Base-by-base conservation (phyloP, 805 yeast genomes). In the Myxozyma nipponensis region DNA sequence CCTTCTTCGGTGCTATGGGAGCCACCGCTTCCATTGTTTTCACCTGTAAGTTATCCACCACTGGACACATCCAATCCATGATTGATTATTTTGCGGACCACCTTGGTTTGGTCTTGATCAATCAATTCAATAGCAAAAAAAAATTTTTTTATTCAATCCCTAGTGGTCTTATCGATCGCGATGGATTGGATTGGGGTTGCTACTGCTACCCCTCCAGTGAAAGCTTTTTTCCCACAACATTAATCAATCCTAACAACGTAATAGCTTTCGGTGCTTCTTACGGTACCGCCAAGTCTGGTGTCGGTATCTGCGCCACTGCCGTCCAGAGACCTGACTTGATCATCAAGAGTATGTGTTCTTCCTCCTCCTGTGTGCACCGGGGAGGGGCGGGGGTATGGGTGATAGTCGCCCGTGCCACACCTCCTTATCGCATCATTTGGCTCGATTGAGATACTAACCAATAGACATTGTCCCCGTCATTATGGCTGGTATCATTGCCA, bases 1-100 rank as follows among this genome's bases (percentile, higher is more conserved):
- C 99, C 70, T 93, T 93, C 79, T 93, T 93, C 73, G 99, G 99
- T 67, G 91, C 97, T 62, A 87, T 93, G 68, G 99, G 99, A 70
- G 95, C 98, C 79, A 95, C 98, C 52, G 88, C 98, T 47, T 97
- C 99, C 71, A 93, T 93, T 69, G 88, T 95, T 68, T 93, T 93
- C 82, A 90, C 98, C 71, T 88, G 96, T 57, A 28, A 30, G 63
- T 51, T 15, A 28, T 13, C 32, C 13, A 7, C 13, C 13, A 28
- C 13, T 28, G 13, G 32, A 28, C n/a, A n/a, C n/a, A n/a, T n/a
- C n/a, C n/a, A n/a, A n/a, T n/a, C n/a, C n/a, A n/a, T n/a, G n/a
- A n/a, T n/a, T n/a, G n/a, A n/a, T n/a, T n/a, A n/a, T n/a, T n/a
- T n/a, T n/a, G n/a, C n/a, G n/a, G n/a, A n/a, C n/a, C n/a, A n/a